phyloP scores from a whole-genome alignment of 2,329 filamentous ascomycete genomes.

The Talaromyces islandicus region DNA sequence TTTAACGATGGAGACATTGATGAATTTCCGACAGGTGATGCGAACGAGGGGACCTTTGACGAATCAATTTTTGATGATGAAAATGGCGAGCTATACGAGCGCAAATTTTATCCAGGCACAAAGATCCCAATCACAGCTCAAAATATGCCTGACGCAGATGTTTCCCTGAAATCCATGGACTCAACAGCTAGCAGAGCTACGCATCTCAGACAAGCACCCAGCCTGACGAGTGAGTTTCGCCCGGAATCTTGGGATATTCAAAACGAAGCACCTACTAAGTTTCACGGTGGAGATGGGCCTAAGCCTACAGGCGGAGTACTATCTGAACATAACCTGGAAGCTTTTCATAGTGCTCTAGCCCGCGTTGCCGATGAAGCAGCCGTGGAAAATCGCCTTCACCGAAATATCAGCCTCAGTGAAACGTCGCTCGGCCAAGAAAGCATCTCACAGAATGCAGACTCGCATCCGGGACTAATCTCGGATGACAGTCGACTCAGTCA shows the following conservation, averaged over 20 bases:
- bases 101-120: constrained; percentile 22
- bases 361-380: constrained; percentile 73
- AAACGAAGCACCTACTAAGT: constrained; percentile 16
- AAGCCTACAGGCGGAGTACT: constrained; percentile 32
- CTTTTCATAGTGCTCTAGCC: constrained; percentile 78
- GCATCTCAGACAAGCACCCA: constrained; percentile 28
- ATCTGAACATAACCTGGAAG: constrained; percentile 56
- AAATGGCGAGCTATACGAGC: constrained; percentile 37
- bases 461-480: constrained; percentile 41
- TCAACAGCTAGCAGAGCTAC: constrained; percentile 8
- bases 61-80: constrained; percentile 46
- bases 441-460: constrained; percentile 29
- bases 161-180: neutral
- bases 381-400: constrained; percentile 67
- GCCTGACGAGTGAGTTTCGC: constrained; percentile 29
- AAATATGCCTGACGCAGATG: neutral
- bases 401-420: constrained; percentile 49
- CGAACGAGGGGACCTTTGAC: constrained; percentile 33
- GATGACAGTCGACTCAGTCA: constrained; percentile 47
- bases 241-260: constrained; percentile 10
- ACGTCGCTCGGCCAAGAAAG: constrained; percentile 31
- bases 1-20: constrained; percentile 44
- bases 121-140: constrained; percentile 7
- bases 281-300: constrained; percentile 29
- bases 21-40: constrained; percentile 28